A percentile compares a stretch with the other conserved stretches of the same genome.
These are phyloP conservation scores for Leccinum rimulosum DNA, from an alignment of 768 basidiomycete species.

Conservation along the genomic window DNA sequence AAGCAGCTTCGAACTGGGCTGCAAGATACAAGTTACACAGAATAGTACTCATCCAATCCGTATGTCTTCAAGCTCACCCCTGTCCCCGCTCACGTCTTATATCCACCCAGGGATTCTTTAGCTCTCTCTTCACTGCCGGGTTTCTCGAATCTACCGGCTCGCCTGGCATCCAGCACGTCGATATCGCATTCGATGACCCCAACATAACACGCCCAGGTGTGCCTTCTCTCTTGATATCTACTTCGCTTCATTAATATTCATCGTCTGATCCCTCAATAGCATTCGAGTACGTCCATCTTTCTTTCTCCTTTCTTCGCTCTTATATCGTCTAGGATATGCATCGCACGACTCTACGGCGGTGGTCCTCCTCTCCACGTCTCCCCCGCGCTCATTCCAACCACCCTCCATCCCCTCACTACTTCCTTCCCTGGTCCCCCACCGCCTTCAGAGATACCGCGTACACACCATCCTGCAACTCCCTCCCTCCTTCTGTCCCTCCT, in stretches of 20 bases:
- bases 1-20: constrained; percentile 52
- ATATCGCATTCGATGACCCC: constrained; percentile 74
- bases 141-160: constrained; percentile 57
- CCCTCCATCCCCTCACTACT: constrained; percentile 68
- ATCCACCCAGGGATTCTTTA: constrained; percentile 72
- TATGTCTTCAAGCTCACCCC: constrained; percentile 33
- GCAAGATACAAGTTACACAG: constrained; percentile 79
- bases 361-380: constrained; percentile 74
- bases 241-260: neutral
- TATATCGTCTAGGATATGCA: constrained; percentile 60
- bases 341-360: constrained; percentile 84
- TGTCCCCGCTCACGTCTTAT: constrained; percentile 5
- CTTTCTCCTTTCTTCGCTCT: constrained; percentile 2
- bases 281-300: constrained; percentile 69
- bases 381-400: constrained; percentile 60
- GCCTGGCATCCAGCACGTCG: constrained; percentile 49
- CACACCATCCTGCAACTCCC: constrained; percentile 74
- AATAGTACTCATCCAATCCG: constrained; percentile 86
- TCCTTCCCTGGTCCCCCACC: constrained; percentile 44
- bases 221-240: constrained; percentile 23
- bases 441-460: constrained; percentile 38
- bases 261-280: constrained; percentile 42
- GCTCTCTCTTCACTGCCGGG: constrained; percentile 79
- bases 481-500: constrained; percentile 82
- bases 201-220: constrained; percentile 87